Base-by-base conservation (phyloP, 2,329 filamentous ascomycete genomes). In the Paracorniculantispora psalliotae region DNA sequence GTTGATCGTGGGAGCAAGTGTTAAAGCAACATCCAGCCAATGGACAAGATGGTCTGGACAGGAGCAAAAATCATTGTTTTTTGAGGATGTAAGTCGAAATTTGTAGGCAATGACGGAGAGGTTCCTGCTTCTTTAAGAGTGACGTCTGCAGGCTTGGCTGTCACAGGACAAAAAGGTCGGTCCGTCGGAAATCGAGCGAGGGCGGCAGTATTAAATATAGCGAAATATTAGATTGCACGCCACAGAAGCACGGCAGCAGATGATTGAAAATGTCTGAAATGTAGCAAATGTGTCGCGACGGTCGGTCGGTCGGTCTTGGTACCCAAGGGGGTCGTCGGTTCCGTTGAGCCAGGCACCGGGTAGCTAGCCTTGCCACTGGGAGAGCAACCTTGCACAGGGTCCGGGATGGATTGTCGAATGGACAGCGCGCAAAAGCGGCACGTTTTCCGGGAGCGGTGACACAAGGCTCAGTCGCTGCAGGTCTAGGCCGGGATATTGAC, bases 11-110 rank as follows among this genome's bases (percentile, higher is more conserved):
- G 21, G 21, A 35, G 41, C 17, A 48, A 43, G 50, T 26, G 57
- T 51, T 67, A 63, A 67, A 26, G 61, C 62, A 61, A 61, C 60
- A 66, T 65, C 66, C 66, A 65, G 57, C 63, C 63, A 17, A 64
- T 61, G 63, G 65, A 68, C 67, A 50, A 23, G 23, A 58, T 30
- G 26, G 30, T 50, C 4, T 21, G 46, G 28, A n/a, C 15, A 33
- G 39, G 52, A 25, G 51, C n/a, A 53, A 58, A 37, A 57, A 35
- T 44, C 61, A 62, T 62, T 52, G 21, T 62, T 51, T 21, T 47
- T 13, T 37, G 12, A 17, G 46, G 10, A 33, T 21, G n/a, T 39
- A 33, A 47, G 25, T n/a, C 15, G 33, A 17, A 48, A 37, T 28
- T 23, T 15, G 41, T 13, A n/a, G 30, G 12, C 21, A 30, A 23